Conservation (phyloP, 73 alveolate genomes). For the Paramecium tetraurelia region DNA sequence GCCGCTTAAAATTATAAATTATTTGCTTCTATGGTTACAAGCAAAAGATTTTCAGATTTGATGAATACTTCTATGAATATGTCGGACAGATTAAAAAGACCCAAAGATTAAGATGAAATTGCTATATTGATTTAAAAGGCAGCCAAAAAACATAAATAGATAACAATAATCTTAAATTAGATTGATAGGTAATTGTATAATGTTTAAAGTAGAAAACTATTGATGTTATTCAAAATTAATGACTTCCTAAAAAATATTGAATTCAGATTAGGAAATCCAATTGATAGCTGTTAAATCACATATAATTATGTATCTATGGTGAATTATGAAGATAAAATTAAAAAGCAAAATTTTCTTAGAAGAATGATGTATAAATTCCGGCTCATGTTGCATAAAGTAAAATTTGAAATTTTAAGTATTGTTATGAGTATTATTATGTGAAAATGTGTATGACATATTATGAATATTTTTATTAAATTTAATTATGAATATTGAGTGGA, state of each 20-base stretch:
- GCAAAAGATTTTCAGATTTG: slow-evolving; percentile 74
- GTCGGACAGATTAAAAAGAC: slow-evolving; percentile 56
- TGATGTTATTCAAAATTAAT: slow-evolving; percentile 70
- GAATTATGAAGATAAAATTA: neutral
- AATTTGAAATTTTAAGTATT: neutral
- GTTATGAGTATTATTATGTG: neutral
- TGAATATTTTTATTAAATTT: neutral
- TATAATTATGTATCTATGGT: neutral
- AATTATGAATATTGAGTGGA: slow-evolving; percentile 30
- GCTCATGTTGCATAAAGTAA: neutral
- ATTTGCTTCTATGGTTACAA: slow-evolving; percentile 76
- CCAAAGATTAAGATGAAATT: slow-evolving; percentile 58
- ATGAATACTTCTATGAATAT: slow-evolving; percentile 64
- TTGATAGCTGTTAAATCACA: slow-evolving; percentile 66
- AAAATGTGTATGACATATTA: neutral
- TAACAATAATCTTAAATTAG: slow-evolving; percentile 63
- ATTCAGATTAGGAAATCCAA: slow-evolving; percentile 73
- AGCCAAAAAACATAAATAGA: slow-evolving; percentile 70
- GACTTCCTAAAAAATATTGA: slow-evolving; percentile 77
- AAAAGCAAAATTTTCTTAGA: neutral
- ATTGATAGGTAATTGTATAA: slow-evolving; percentile 51
- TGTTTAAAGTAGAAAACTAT: neutral
- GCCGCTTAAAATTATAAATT: slow-evolving; percentile 65
- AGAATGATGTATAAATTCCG: neutral
- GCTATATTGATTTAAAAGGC: slow-evolving; percentile 72